These are phyloP conservation scores for Orbilia ellipsospora DNA, from an alignment of 2,329 filamentous ascomycete species.

Conservation along the genomic window DNA sequence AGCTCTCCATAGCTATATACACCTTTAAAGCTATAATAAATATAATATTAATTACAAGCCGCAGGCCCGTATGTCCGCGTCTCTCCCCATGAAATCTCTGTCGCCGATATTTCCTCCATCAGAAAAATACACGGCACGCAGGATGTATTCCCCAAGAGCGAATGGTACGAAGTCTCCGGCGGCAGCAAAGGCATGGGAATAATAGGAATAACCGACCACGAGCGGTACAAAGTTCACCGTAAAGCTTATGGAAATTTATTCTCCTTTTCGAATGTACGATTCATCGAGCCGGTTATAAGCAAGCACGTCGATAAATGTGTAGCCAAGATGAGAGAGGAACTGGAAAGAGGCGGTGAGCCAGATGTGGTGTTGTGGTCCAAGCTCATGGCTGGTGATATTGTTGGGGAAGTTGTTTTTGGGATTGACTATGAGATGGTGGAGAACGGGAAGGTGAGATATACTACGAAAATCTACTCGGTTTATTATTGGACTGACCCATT, in stretches of 20 bases:
- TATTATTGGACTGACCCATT: too few species aligned
- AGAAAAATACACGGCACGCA: conserved; percentile 16
- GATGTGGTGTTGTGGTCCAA: conserved; percentile 28
- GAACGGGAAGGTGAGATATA: conserved; percentile 12
- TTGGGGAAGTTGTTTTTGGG: conserved; percentile 21
- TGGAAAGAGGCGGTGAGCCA: neutral
- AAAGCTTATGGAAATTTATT: conserved; percentile 10
- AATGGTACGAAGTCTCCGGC: conserved; percentile 1
- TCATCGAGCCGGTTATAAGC: conserved; percentile 13
- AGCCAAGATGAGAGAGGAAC: neutral
- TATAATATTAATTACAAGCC: too few species aligned
- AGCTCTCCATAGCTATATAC: too few species aligned
- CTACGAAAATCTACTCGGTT: too few species aligned
- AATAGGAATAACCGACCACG: neutral
- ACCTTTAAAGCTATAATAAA: too few species aligned
- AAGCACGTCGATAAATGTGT: conserved; percentile 11
- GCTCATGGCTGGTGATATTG: conserved; percentile 15
- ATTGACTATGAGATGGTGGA: conserved; percentile 28
- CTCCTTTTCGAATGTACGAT: conserved; percentile 18
- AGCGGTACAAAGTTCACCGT: neutral
- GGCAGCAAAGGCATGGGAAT: neutral
- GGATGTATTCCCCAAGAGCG: conserved; percentile 21
- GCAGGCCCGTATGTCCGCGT: conserved; percentile 32
- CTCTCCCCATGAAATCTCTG: conserved; percentile 21
- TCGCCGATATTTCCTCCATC: conserved; percentile 7